Evolutionary conservation across 2,329 filamentous ascomycete species (phyloP).

Genomic region (Hirsutella thompsonii): DNA sequence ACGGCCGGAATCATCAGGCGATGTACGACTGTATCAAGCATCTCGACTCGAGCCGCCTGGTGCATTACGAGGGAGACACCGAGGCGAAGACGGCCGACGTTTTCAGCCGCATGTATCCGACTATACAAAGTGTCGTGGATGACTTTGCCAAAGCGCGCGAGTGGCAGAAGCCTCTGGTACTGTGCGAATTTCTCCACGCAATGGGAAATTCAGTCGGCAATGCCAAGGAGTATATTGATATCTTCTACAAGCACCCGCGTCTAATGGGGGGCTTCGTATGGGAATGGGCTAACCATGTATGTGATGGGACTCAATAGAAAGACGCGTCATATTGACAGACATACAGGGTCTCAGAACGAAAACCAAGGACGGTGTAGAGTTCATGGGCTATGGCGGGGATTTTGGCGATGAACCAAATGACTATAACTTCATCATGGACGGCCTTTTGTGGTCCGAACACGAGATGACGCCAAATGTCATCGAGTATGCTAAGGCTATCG

Average conservation of each 20-base stretch:
- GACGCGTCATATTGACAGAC: neutral
- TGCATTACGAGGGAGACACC: constrained; percentile 55
- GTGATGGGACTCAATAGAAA: neutral
- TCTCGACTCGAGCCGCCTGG: constrained; percentile 40
- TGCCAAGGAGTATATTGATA: constrained; percentile 53
- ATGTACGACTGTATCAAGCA: constrained; percentile 53
- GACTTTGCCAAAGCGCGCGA: constrained; percentile 24
- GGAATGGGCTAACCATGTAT: constrained; percentile 48
- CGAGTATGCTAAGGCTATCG: constrained; percentile 45
- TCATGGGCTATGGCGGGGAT: constrained; percentile 47
- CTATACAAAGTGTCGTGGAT: constrained; percentile 29
- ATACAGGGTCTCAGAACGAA: constrained; percentile 26
- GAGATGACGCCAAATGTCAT: constrained; percentile 35
- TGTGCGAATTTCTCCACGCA: constrained; percentile 44
- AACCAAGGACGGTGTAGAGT: constrained; percentile 28
- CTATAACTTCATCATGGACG: constrained; percentile 45
- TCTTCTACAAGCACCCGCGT: constrained; percentile 39
- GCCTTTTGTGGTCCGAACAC: constrained; percentile 32
- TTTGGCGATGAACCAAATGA: constrained; percentile 50
- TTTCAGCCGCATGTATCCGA: constrained; percentile 53
- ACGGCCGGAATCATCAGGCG: constrained; percentile 51
- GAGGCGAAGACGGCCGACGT: constrained; percentile 47
- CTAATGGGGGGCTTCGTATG: constrained; percentile 52
- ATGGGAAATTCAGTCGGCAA: constrained; percentile 64
- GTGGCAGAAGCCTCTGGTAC: constrained; percentile 43